Base-by-base conservation (phyloP, 202 grass and related monocot genomes). In the Carex arenaria region DNA sequence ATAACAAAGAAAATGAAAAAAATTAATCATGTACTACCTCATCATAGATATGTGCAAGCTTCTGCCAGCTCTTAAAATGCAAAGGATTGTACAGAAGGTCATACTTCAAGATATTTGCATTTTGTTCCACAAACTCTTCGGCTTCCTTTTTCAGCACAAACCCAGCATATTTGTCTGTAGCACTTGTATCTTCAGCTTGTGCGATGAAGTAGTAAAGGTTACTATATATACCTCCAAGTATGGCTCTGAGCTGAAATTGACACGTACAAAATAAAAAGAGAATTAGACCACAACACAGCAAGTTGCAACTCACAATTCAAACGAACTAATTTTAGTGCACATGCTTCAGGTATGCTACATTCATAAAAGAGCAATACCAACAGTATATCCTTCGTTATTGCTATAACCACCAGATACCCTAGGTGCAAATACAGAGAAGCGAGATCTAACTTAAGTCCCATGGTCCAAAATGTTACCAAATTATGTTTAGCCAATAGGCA, bases 111-210 rank as follows among this genome's bases (percentile, higher is more conserved):
- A 99, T 82, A 85, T 94, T 99, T 64, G 93, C 89, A 82, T 89
- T 95, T 78, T 99, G 96, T 79, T 95, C 91, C 30, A 99, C 88
- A 84, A 95, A 99, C 78, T 95, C 93, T 80, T 93, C 96, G 38
- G 93, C 96, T 92, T 99, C 96, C 79, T 90, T 99, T 94, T 99
- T 93, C 82, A 99, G 87, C 49, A 99, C 93, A 92, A 99, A 99
- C 22, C 96, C 96, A 23, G 96, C 54, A 83, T 99, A 89, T 80
- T 95, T 99, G 81, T 99, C 96, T 9, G 83, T 90, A 85, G 96
- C 93, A 84, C 96, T 94, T 84, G 85, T 90, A 88, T 99, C 96
- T 90, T 95, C 96, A 72, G 88, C 89, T 82, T 95, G 93, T 65
- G 88, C 85, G 81, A 95, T 92, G 78, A 87, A 93, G 88, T 89